Base-by-base conservation (phyloP, 495 filamentous ascomycete species). In the Echria macrotheca region DNA sequence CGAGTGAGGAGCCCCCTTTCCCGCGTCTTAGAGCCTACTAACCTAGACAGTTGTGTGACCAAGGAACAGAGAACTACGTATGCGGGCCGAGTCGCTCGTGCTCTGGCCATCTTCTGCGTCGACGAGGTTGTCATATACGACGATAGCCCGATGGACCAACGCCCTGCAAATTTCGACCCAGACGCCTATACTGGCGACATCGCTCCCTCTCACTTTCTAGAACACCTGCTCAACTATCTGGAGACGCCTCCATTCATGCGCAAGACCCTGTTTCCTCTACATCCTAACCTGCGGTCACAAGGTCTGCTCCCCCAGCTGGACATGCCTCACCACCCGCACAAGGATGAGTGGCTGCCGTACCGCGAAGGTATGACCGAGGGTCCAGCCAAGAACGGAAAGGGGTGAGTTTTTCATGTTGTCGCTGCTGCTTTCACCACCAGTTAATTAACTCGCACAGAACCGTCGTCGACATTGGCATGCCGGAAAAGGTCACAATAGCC, bases 81-180 rank as follows among this genome's bases (percentile, higher is more conserved):
- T 31, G 82, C 80, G 4, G 81, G 82, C 17, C 78, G 79, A 46
- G 76, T 91, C 18, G 86, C 85, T 2, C 82, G 87, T 17, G 85
- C 83, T 11, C 67, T 81, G 6, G 80, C 85, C 19, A 83, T 89
- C 49, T 90, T 88, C 59, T 83, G 76, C 51, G 77, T 90, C 44
- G 87, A 91, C 56, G 87, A 91, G 63, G 72, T 91, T 22, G 71
- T 90, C 36, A 63, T 90, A 46, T 90, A 83, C 60, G 77, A 87
- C 39, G 86, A 89, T 61, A 70, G 64, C 31, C 71, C 65, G 0
- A 19, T 55, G 11, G 58, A 66, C 25, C 60, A 66, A 17, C 71
- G 68, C 33, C 57, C 67, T 25, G 38, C 51, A 12, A 64, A 72
- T 23, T 65, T 70, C 18, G 67, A 75, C 31, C 59, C 68, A 12